Base-by-base conservation (phyloP, 2,329 filamentous ascomycete genomes). In the Xylariaceae sp. region DNA sequence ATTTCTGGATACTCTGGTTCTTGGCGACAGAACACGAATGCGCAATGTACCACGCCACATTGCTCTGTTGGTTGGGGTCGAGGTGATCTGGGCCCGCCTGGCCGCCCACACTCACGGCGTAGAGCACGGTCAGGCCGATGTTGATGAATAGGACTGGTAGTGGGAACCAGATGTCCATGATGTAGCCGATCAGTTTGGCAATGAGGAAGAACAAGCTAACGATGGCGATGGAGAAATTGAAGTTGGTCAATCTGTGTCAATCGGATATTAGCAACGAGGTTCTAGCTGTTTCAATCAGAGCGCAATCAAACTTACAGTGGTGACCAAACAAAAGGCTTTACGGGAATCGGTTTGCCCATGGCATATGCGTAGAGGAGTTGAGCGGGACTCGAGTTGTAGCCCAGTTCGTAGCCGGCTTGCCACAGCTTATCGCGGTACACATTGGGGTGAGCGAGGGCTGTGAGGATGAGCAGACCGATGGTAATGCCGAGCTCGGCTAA, bases 141-240 rank as follows among this genome's bases (percentile, higher is more conserved):
- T 87, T 84, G 60, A 84, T 69, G 48, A 84, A 55, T 19, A 82
- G 67, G 53, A 81, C 83, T 50, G 91, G 53, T 54, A 89, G 66
- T 6, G 89, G 89, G 59, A 78, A 83, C 77, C 84, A 90, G 63
- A 86, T 73, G 66, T 86, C 83, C 78, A 91, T 83, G 63, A 89
- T 82, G 71, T 81, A 85, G 63, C 81, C 77, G 55, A 87, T 81
- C 57, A 81, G 76, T 74, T 90, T 91, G 68, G 79, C 75, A 42
- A 92, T 78, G 56, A 90, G 79, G 66, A 90, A 77, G 74, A 93
- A 93, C 68, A 89, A 86, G 52, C 83, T 85, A 48, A 90, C 75
- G 59, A 93, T 80, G 36, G 87, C 87, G 60, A 91, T 86, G 65
- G 86, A 86, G 60, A 91, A 82, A 64, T 92, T 90, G 73, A 82